A percentile compares a stretch with the other conserved stretches of the same genome.
Conservation (phyloP, 2,329 filamentous ascomycete genomes). For the Colletotrichum karsti region DNA sequence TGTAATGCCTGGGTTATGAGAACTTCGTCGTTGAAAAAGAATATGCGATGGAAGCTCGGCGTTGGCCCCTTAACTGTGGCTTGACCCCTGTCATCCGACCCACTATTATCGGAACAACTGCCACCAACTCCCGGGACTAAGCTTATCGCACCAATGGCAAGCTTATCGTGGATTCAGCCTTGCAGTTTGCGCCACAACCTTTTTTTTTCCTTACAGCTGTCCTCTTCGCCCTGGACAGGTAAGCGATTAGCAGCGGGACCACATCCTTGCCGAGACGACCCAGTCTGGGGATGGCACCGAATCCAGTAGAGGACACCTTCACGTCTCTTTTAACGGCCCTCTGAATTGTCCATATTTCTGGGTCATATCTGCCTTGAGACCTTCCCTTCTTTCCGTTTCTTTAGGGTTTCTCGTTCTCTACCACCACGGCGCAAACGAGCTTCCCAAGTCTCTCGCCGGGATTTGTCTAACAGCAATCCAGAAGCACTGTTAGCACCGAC, state of each 20-base stretch:
- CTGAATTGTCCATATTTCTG: slow-evolving; percentile 8
- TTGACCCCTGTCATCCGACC: background rate
- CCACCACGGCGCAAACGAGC: background rate
- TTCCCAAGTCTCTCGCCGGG: slow-evolving; percentile 14
- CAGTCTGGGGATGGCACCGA: slow-evolving; percentile 23
- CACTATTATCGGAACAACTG: slow-evolving; percentile 2
- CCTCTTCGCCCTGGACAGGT: slow-evolving; percentile 28
- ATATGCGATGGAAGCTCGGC: slow-evolving; percentile 10
- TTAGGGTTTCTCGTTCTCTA: background rate
- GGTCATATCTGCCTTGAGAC: slow-evolving; percentile 1
- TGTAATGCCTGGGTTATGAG: background rate
- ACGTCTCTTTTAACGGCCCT: slow-evolving; percentile 18
- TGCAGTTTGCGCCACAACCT: slow-evolving; percentile 17
- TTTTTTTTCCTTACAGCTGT: slow-evolving; percentile 28
- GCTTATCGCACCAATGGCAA: slow-evolving; percentile 24
- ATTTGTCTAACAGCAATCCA: background rate
- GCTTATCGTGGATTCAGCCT: slow-evolving; percentile 23
- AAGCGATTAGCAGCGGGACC: slow-evolving; percentile 9
- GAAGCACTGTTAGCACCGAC: background rate
- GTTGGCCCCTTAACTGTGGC: slow-evolving; percentile 16
- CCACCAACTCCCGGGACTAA: slow-evolving; percentile 6
- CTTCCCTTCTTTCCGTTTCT: background rate
- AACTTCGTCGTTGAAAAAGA: background rate
- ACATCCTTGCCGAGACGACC: slow-evolving; percentile 10
- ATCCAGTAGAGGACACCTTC: slow-evolving; percentile 28